Conservation (phyloP, 176 grass and related monocot species). For the Lolium rigidum region DNA sequence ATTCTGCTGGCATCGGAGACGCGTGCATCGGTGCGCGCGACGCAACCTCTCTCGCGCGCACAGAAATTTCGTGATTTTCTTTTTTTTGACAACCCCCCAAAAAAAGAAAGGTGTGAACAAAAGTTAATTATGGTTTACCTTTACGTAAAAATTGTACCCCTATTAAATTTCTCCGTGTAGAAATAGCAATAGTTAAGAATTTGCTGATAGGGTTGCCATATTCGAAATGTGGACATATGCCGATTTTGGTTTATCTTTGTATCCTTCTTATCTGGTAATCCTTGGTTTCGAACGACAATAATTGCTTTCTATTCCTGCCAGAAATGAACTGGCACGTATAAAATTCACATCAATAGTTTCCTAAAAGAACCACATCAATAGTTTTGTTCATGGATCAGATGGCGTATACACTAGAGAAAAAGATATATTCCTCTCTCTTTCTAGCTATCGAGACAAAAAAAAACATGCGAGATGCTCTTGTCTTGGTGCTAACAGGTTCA, state of each 20-base stretch:
- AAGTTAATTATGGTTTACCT: not conserved
- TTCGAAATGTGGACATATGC: not conserved
- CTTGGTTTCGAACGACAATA: not conserved
- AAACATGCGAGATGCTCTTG: not conserved
- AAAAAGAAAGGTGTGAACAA: not conserved
- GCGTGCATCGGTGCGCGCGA: not conserved
- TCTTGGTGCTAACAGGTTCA: constrained; percentile 9
- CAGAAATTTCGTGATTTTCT: not conserved
- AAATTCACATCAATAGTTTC: not conserved
- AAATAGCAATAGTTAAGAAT: not conserved
- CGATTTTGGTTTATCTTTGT: not conserved
- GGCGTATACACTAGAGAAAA: constrained; percentile 1
- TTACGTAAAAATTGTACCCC: not conserved
- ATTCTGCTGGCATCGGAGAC: not conserved
- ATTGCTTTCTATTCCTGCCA: not conserved
- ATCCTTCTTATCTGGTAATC: not conserved
- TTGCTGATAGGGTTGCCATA: not conserved
- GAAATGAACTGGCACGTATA: not conserved
- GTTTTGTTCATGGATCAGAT: not conserved
- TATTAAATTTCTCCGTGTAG: not conserved
- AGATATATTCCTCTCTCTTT: not conserved
- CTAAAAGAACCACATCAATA: not conserved
- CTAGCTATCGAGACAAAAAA: not conserved
- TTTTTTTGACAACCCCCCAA: not conserved
- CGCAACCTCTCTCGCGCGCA: not conserved